Conservation (phyloP, 108 stramenopile genomes). For the Cyclotella sp. region DNA sequence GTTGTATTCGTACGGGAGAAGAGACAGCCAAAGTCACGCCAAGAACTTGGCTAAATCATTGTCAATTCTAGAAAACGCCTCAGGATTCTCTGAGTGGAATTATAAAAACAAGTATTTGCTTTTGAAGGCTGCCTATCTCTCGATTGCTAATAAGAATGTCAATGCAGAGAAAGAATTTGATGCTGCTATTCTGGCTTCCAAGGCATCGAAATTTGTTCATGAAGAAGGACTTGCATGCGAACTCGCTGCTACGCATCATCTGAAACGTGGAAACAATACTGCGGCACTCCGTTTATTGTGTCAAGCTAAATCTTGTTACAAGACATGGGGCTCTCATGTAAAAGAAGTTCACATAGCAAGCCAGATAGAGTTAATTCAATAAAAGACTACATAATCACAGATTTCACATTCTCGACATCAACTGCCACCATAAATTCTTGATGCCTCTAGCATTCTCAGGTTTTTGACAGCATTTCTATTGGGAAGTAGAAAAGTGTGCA, state of each 20-base stretch:
- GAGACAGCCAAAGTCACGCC: background rate
- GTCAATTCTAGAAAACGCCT: background rate
- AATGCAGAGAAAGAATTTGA: constrained; percentile 4
- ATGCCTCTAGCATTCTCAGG: no score
- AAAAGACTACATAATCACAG: no score
- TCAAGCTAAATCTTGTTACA: constrained; percentile 22
- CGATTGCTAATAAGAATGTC: background rate
- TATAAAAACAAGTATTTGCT: no score
- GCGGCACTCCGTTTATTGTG: constrained; percentile 1
- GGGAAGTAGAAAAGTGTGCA: no score
- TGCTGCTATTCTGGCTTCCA: constrained; percentile 15
- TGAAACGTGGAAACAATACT: constrained; percentile 5
- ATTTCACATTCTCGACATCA: no score
- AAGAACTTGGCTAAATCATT: background rate
- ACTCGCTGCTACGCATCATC: constrained; percentile 15
- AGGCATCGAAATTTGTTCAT: constrained; percentile 13
- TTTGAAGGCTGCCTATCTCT: constrained; percentile 22
- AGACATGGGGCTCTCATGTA: constrained; percentile 24
- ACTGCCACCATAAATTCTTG: no score
- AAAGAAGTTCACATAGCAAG: constrained; percentile 5
- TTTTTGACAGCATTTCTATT: no score
- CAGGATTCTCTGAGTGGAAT: no score
- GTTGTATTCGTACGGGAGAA: background rate
- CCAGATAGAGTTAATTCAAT: background rate
- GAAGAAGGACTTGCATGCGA: constrained; percentile 37